Evolutionary conservation across 495 filamentous ascomycete genomes (phyloP).

Genomic region (Aspergillus mulundensis): DNA sequence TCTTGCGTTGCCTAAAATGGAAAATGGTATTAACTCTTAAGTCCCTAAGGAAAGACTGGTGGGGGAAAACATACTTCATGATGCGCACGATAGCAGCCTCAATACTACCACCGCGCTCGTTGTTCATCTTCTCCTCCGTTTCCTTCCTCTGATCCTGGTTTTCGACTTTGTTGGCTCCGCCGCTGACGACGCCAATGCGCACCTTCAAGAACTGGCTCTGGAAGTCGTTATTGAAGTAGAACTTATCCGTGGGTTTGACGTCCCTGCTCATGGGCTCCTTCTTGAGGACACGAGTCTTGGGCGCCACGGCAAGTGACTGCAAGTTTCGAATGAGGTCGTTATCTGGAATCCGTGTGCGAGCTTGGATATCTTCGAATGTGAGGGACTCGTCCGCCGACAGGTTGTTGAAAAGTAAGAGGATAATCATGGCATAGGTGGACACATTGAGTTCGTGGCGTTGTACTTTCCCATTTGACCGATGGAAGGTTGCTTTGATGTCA

Average conservation of each 20-base stretch:
- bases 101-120: slow-evolving; percentile 69
- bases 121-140: slow-evolving; percentile 83
- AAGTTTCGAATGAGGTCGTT: slow-evolving; percentile 77
- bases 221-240: slow-evolving; percentile 83
- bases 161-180: slow-evolving; percentile 75
- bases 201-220: slow-evolving; percentile 77
- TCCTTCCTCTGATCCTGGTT: slow-evolving; percentile 75
- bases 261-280: slow-evolving; percentile 84
- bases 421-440: slow-evolving; percentile 86
- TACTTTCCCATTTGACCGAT: slow-evolving; percentile 65
- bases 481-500: slow-evolving; percentile 77
- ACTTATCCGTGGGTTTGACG: slow-evolving; percentile 73
- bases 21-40: too few relatives aligned
- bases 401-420: slow-evolving; percentile 87
- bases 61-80: slow-evolving; percentile 75
- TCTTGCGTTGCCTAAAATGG: slow-evolving; percentile 76
- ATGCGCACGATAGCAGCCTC: slow-evolving; percentile 91
- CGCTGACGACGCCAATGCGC: slow-evolving; percentile 71
- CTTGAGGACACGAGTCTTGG: slow-evolving; percentile 73
- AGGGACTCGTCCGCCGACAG: slow-evolving; percentile 58
- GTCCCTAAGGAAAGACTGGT: slow-evolving; percentile 1
- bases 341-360: slow-evolving; percentile 73
- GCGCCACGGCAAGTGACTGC: slow-evolving; percentile 79
- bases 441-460: slow-evolving; percentile 87
- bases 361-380: slow-evolving; percentile 81